phyloP scores from a whole-genome alignment of 805 yeast species.

The Myxozyma monticola region DNA sequence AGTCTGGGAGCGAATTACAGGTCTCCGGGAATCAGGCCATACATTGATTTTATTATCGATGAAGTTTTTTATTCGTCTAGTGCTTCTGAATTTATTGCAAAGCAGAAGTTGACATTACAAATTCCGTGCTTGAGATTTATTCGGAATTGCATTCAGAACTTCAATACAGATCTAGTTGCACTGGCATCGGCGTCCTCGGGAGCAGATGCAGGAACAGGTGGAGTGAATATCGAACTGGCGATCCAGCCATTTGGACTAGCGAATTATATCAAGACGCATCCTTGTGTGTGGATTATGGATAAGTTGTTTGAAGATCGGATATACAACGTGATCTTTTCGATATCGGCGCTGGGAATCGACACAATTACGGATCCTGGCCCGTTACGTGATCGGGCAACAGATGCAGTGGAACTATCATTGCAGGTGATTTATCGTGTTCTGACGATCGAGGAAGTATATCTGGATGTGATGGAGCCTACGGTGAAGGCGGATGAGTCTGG shows the following conservation, averaged over 20 bases:
- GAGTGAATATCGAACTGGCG: slow-evolving; percentile 51
- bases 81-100: slow-evolving; percentile 41
- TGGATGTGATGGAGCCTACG: slow-evolving; percentile 54
- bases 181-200: slow-evolving; percentile 51
- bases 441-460: slow-evolving; percentile 57
- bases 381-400: slow-evolving; percentile 1
- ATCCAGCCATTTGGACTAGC: slow-evolving; percentile 48
- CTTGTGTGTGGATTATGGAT: slow-evolving; percentile 65
- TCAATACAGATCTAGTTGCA: slow-evolving; percentile 54
- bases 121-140: slow-evolving; percentile 54
- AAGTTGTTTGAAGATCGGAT: slow-evolving; percentile 61
- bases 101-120: slow-evolving; percentile 52
- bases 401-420: slow-evolving; percentile 46
- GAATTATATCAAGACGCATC: slow-evolving; percentile 61
- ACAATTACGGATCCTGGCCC: slow-evolving; percentile 43
- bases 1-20: slow-evolving; percentile 64
- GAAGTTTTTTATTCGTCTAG: slow-evolving; percentile 60
- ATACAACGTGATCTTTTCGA: slow-evolving; percentile 55
- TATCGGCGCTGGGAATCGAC: slow-evolving; percentile 64
- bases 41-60: slow-evolving; percentile 67
- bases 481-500: slow-evolving; percentile 2
- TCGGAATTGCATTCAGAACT: slow-evolving; percentile 48
- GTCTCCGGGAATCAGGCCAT: slow-evolving; percentile 71
- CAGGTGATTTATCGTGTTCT: slow-evolving; percentile 49
- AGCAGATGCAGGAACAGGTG: slow-evolving; percentile 27